Conservation (phyloP, 2,329 filamentous ascomycete species). For the Diaporthe sp. region DNA sequence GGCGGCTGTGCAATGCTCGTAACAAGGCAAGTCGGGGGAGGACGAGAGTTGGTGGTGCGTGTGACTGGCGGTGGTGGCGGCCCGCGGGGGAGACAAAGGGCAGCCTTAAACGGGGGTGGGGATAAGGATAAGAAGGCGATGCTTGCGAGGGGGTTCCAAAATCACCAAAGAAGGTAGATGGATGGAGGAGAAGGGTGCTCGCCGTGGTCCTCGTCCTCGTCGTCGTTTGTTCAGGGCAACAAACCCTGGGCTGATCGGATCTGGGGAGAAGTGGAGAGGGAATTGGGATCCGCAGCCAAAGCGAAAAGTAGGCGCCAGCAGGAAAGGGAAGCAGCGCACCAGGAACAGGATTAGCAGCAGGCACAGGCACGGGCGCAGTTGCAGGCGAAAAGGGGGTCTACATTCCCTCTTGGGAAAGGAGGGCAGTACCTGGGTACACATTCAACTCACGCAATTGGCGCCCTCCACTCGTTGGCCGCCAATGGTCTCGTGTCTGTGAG, state of each 20-base stretch:
- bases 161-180: conserved; percentile 27
- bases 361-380: conserved; percentile 5
- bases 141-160: conserved; percentile 1
- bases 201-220: conserved; percentile 10
- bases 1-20: conserved; percentile 34
- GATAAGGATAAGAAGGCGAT: conserved; percentile 12
- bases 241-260: conserved; percentile 17
- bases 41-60: neutral
- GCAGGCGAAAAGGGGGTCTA: conserved; percentile 22
- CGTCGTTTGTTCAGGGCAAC: conserved; percentile 7
- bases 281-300: conserved; percentile 29
- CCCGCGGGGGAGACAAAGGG: conserved; percentile 1
- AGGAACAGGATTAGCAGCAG: conserved; percentile 27
- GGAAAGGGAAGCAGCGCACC: conserved; percentile 20
- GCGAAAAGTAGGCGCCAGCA: neutral
- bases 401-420: neutral
- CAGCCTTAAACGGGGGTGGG: conserved; percentile 15
- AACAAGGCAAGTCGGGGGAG: conserved; percentile 25
- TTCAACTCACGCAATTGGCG: neutral
- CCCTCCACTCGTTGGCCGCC: neutral
- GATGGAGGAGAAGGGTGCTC: neutral
- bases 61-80: conserved; percentile 2
- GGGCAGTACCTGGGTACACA: neutral
- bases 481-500: conserved; percentile 17
- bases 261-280: conserved; percentile 29